phyloP scores from a whole-genome alignment of 331 rosid genomes.

The Arachis monticola region DNA sequence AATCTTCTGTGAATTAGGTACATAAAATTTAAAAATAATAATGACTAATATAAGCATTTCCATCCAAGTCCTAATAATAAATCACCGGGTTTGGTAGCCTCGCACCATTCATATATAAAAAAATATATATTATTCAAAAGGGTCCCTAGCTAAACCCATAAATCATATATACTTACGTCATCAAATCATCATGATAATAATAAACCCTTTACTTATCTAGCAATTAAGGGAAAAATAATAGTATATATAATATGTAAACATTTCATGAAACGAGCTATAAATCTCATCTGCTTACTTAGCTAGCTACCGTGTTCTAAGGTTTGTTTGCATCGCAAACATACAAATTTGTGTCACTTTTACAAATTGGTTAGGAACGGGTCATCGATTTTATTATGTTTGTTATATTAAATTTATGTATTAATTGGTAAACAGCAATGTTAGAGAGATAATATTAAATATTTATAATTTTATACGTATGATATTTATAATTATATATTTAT shows the following conservation, averaged over 20 bases:
- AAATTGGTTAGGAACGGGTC: constrained; percentile 26
- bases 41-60: too few relatives aligned
- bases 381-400: background rate
- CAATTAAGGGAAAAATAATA: background rate
- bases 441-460: too few relatives aligned
- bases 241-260: background rate
- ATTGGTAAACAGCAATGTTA: too few relatives aligned
- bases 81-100: constrained; percentile 25
- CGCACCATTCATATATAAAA: constrained; percentile 29
- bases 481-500: too few relatives aligned
- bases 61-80: constrained; percentile 12
- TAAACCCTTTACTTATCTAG: background rate
- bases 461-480: too few relatives aligned
- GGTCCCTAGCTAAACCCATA: constrained; percentile 27
- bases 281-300: background rate
- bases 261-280: constrained; percentile 9
- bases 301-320: constrained; percentile 13
- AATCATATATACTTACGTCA: background rate
- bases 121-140: constrained; percentile 9
- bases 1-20: too few relatives aligned
- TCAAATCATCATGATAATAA: background rate
- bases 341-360: constrained; percentile 31
- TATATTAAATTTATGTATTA: constrained; percentile 21
- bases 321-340: constrained; percentile 17
- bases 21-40: too few relatives aligned